phyloP scores from a whole-genome alignment of 345 rosid species.

The Erodium maritimum region DNA sequence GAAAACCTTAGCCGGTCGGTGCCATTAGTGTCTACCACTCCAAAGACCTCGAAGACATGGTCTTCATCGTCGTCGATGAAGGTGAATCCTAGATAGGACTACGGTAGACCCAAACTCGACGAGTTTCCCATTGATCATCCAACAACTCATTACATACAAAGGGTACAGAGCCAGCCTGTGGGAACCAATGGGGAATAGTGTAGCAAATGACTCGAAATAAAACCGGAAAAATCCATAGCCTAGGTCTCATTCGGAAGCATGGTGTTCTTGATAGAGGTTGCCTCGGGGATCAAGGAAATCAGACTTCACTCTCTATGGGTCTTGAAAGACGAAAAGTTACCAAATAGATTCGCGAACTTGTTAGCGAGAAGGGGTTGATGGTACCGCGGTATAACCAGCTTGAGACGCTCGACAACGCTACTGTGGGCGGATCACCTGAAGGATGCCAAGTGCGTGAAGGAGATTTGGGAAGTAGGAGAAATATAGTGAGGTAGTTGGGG shows the following conservation, averaged over 20 bases:
- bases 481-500: conserved; percentile 38
- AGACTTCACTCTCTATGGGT: conserved; percentile 50
- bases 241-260: conserved; percentile 66
- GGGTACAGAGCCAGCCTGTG: conserved; percentile 64
- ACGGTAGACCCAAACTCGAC: too few species aligned
- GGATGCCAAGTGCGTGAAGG: conserved; percentile 51
- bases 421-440: conserved; percentile 56
- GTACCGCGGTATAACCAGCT: conserved; percentile 62
- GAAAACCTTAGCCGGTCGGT: too few species aligned
- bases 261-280: conserved; percentile 41
- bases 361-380: conserved; percentile 30
- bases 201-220: conserved; percentile 44
- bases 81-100: too few species aligned
- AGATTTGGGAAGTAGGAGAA: conserved; percentile 47
- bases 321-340: conserved; percentile 43
- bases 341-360: conserved; percentile 34
- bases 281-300: conserved; percentile 36
- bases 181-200: conserved; percentile 48
- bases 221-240: conserved; percentile 33
- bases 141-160: too few species aligned
- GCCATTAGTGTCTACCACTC: too few species aligned
- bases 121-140: too few species aligned
- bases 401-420: conserved; percentile 51
- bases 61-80: too few species aligned
- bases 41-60: too few species aligned